A percentile compares a stretch with the other conserved stretches of the same genome.
Evolutionary conservation across 2,329 filamentous ascomycete genomes (phyloP).

Genomic region (Curvularia eragrostidis): DNA sequence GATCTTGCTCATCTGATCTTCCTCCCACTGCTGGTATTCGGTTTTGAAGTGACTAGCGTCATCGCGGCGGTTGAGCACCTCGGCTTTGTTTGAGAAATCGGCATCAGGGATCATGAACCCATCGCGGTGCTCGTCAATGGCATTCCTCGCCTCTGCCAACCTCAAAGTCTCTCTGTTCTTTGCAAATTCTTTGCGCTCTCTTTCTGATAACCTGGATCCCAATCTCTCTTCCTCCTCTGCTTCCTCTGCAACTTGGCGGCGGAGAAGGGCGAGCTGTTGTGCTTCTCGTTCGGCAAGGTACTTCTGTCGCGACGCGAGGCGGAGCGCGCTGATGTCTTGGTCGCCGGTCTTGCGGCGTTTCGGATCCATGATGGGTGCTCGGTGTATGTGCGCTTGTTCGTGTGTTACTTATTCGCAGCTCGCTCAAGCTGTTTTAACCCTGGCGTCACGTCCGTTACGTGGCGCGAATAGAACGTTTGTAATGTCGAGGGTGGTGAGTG

Average conservation of each 20-base stretch:
- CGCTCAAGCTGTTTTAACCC: neutral
- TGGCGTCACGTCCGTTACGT: neutral
- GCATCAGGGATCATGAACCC: constrained; percentile 87
- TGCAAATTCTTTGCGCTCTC: constrained; percentile 84
- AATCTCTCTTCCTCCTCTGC: constrained; percentile 72
- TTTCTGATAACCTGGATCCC: constrained; percentile 75
- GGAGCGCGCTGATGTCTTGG: constrained; percentile 70
- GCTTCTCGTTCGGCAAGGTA: constrained; percentile 93
- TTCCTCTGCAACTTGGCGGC: constrained; percentile 90
- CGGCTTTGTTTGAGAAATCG: constrained; percentile 93
- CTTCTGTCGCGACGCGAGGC: constrained; percentile 84
- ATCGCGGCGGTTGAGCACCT: constrained; percentile 67
- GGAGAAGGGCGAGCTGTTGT: constrained; percentile 82
- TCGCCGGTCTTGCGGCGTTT: constrained; percentile 39
- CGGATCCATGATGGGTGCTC: constrained; percentile 30
- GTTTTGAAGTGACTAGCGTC: neutral
- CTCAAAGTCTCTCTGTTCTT: constrained; percentile 80
- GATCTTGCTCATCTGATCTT: constrained; percentile 85
- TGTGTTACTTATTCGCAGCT: neutral
- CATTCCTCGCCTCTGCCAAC: constrained; percentile 81
- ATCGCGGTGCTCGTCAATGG: constrained; percentile 89
- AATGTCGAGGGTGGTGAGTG: constrained; percentile 1
- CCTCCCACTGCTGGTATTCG: constrained; percentile 97
- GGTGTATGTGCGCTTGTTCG: neutral
- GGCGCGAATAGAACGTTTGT: constrained; percentile 1